Base-by-base conservation (phyloP, 1,284 basidiomycete genomes). In the Hypsizygus ulmarius region DNA sequence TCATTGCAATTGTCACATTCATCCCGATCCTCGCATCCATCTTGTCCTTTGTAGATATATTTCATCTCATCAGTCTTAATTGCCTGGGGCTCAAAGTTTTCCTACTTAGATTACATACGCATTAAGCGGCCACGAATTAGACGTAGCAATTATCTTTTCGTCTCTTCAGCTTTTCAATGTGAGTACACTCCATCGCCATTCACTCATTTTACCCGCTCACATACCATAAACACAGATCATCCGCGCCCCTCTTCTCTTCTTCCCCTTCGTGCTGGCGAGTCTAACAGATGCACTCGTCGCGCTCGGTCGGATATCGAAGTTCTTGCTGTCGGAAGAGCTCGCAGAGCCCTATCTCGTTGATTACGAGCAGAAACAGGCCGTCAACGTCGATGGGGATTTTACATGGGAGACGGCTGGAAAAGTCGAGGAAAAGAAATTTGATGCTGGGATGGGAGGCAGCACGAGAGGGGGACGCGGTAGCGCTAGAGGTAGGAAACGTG, bases 161-260 rank as follows among this genome's bases (percentile, higher is more conserved):
- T 82, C 83, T 9, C 67, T 93, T 5, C 82, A 87, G 50, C 75
- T 85, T 47, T 89, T 92, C 74, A 84, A 87, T 59, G 79, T 90
- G 49, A 55, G 79, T 60, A 15, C 15, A 8, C 38, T 9, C 18
- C 11, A 15, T 39, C n/a, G 38, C 14, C 29, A 14, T 12, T 16
- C 27, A 18, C 47, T 10, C 29, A 29, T 44, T 34, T 7, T 25
- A n/a, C n/a, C n/a, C 3, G 7, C 15, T 29, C 44, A 33, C 38
- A 21, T 7, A 25, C 37, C 29, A 25, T 21, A n/a, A 10, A 33
- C 43, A 35, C 50, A 82, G 80, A 75, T 82, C 53, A 78, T 83
- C 57, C 77, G 79, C 10, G 55, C 61, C 1, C 82, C 81, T 5
- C 66, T 84, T 15, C 53, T 74, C 18, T 69, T 76, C 54, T 66